phyloP scores from a whole-genome alignment of 306 rosid species.

The Citrullus amarus region DNA sequence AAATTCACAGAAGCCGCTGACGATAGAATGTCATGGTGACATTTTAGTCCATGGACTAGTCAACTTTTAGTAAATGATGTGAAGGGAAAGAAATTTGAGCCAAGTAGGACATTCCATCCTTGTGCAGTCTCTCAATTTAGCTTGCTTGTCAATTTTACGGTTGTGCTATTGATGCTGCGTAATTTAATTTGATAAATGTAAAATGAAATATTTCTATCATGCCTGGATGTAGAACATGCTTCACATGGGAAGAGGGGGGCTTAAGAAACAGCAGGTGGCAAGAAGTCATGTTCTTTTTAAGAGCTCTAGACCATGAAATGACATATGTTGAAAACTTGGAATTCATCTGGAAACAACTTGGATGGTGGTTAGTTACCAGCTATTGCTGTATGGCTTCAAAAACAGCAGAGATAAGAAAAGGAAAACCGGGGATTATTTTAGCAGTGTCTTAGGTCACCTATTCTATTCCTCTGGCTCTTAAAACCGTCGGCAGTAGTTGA shows the following conservation, averaged over 20 bases:
- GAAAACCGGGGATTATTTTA: background rate
- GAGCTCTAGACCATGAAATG: background rate
- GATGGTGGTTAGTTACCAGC: background rate
- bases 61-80: background rate
- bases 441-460: slow-evolving; percentile 1
- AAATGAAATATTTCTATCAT: background rate
- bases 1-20: background rate
- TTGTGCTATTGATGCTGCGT: background rate
- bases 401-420: background rate
- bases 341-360: background rate
- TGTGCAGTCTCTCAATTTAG: background rate
- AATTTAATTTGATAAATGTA: background rate
- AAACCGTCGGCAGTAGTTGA: slow-evolving; percentile 4
- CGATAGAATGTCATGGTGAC: background rate
- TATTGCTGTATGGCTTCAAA: background rate
- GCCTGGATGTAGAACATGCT: background rate
- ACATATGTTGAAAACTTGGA: background rate
- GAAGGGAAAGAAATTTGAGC: background rate
- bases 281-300: background rate
- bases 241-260: background rate
- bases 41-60: background rate
- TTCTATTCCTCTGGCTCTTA: background rate
- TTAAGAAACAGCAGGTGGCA: background rate
- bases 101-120: no score
- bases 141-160: background rate